phyloP scores from a whole-genome alignment of 352 stramenopile species.

The Plasmopara halstedii region DNA sequence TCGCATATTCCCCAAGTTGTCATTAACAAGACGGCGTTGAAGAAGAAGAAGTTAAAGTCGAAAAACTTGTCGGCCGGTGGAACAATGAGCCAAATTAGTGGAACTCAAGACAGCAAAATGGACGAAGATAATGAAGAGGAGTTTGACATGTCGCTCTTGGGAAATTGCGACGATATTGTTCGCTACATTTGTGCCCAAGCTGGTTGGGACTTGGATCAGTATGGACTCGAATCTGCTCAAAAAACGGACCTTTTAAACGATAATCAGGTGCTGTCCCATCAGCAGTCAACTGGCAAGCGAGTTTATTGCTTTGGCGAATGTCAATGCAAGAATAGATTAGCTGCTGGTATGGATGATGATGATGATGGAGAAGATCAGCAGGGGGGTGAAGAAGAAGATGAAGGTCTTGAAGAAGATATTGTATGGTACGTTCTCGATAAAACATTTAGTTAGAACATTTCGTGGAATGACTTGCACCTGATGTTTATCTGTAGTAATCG shows the following conservation, averaged over 20 bases:
- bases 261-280: constrained; percentile 21
- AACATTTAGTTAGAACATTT: background rate
- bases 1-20: constrained; percentile 79
- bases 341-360: constrained; percentile 20
- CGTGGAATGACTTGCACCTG: background rate
- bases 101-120: constrained; percentile 11
- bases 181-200: constrained; percentile 52
- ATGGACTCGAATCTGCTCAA: constrained; percentile 6
- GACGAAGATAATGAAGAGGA: constrained; percentile 29
- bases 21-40: constrained; percentile 86
- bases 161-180: constrained; percentile 73
- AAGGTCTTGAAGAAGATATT: constrained; percentile 33
- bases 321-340: constrained; percentile 41
- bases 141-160: constrained; percentile 78
- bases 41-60: constrained; percentile 58
- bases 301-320: constrained; percentile 35
- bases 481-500: constrained; percentile 21
- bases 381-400: constrained; percentile 9
- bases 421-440: constrained; percentile 30
- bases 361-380: constrained; percentile 5
- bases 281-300: constrained; percentile 14
- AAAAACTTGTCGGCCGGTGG: constrained; percentile 21
- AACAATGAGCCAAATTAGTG: constrained; percentile 14
- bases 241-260: constrained; percentile 8
- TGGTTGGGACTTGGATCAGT: constrained; percentile 33